phyloP scores from a whole-genome alignment of 202 grass and related monocot species.

The Carex arenaria region DNA sequence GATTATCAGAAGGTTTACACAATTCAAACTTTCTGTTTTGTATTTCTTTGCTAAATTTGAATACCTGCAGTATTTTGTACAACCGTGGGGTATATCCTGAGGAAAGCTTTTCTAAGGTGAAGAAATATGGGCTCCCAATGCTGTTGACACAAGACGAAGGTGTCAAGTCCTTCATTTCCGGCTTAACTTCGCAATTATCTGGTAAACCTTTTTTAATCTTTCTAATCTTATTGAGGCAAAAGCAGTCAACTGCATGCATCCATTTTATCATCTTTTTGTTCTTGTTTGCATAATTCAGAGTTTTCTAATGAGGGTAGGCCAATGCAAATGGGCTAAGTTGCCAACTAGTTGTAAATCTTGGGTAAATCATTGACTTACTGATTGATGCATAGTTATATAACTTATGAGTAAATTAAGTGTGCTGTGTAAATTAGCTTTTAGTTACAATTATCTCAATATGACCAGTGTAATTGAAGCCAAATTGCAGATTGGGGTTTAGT shows the following conservation, averaged over 20 bases:
- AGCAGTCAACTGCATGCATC: background rate
- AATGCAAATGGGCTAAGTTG: background rate
- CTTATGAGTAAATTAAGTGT: background rate
- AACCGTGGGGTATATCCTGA: constrained; percentile 87
- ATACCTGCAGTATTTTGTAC: constrained; percentile 71
- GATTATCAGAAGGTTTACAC: background rate
- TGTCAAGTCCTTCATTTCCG: constrained; percentile 66
- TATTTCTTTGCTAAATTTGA: background rate
- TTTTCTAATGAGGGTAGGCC: no score
- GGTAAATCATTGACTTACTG: background rate
- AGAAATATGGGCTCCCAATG: constrained; percentile 95
- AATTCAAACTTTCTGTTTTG: background rate
- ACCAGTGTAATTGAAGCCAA: background rate
- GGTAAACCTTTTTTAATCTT: constrained; percentile 26
- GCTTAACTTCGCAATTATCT: constrained; percentile 75
- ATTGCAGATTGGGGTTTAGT: background rate
- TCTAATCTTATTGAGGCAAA: background rate
- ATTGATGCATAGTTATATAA: background rate
- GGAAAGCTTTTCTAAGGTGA: constrained; percentile 90
- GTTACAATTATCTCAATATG: background rate
- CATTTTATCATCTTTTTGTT: no score
- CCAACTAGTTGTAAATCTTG: background rate
- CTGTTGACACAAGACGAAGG: constrained; percentile 84
- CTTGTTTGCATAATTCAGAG: no score
- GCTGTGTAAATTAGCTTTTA: background rate